Conservation (phyloP, 1,139 yeast genomes). For the Zygosaccharomyces pseudobailii region DNA sequence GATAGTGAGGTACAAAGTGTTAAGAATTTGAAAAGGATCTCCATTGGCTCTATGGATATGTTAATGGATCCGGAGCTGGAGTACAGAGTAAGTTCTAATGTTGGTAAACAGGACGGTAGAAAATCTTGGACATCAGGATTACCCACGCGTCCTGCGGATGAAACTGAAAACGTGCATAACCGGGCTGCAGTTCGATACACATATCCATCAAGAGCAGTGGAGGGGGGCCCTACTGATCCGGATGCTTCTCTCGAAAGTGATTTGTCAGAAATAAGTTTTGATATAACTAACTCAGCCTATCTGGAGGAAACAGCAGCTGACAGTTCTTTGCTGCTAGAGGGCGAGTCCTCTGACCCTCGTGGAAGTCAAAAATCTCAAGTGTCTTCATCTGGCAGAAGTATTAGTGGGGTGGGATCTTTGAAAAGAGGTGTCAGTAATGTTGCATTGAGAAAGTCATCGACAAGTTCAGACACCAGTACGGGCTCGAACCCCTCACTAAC, state of each 20-base stretch:
- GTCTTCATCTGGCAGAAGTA: conserved; percentile 11
- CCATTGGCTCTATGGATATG: conserved; percentile 35
- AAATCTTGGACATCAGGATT: conserved; percentile 16
- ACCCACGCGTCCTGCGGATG: conserved; percentile 11
- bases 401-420: conserved; percentile 21
- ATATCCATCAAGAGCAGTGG: conserved; percentile 6
- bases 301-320: conserved; percentile 5
- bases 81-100: conserved; percentile 17
- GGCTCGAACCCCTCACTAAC: conserved; percentile 13
- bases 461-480: conserved; percentile 3
- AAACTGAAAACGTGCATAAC: conserved; percentile 3
- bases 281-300: conserved; percentile 23
- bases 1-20: conserved; percentile 33
- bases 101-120: conserved; percentile 7
- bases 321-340: background rate
- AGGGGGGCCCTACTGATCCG: background rate
- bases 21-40: conserved; percentile 32
- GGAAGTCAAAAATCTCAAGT: conserved; percentile 2
- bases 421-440: conserved; percentile 16
- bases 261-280: conserved; percentile 19
- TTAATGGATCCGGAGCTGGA: conserved; percentile 34
- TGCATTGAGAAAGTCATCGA: conserved; percentile 9
- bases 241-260: conserved; percentile 11
- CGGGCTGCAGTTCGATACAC: conserved; percentile 6
- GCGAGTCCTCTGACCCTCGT: conserved; percentile 2